phyloP scores from a whole-genome alignment of 169 alveolate genomes.

The Cryptosporidium ryanae region DNA sequence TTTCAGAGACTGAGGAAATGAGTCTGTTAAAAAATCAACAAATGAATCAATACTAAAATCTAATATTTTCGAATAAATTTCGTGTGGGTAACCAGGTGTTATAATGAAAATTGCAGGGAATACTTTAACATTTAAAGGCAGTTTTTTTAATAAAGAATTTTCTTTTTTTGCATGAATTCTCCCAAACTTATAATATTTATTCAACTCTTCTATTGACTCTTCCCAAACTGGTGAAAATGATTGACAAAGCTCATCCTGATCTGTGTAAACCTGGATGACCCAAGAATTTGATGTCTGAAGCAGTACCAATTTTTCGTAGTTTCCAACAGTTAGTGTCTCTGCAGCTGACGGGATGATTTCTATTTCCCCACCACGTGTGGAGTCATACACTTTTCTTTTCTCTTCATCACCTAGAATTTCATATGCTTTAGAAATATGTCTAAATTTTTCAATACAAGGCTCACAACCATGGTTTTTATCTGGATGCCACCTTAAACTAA shows the following conservation, averaged over 20 bases:
- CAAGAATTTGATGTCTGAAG: constrained; percentile 75
- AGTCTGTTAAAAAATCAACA: constrained; percentile 62
- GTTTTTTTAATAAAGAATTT: constrained; percentile 75
- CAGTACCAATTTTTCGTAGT: constrained; percentile 74
- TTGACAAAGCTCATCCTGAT: constrained; percentile 78
- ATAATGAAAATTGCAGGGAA: constrained; percentile 79
- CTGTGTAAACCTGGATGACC: constrained; percentile 80
- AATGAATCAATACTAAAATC: constrained; percentile 77
- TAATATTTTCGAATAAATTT: constrained; percentile 77
- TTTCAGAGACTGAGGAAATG: constrained; percentile 73
- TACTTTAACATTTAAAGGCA: constrained; percentile 79
- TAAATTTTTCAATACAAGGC: constrained; percentile 84
- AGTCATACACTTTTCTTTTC: constrained; percentile 86
- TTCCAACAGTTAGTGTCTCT: constrained; percentile 71
- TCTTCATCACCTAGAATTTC: constrained; percentile 87
- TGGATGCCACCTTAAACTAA: constrained; percentile 86
- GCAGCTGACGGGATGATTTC: constrained; percentile 79
- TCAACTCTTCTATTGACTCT: constrained; percentile 78
- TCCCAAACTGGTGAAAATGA: constrained; percentile 81
- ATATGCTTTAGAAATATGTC: constrained; percentile 87
- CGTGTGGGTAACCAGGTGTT: constrained; percentile 77
- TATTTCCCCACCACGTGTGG: constrained; percentile 78
- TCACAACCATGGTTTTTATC: constrained; percentile 84
- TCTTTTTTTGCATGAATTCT: constrained; percentile 77
- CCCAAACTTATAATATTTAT: constrained; percentile 77